Conservation (phyloP, 2,329 filamentous ascomycete genomes). For the Pyrenophora tritici-repentis region DNA sequence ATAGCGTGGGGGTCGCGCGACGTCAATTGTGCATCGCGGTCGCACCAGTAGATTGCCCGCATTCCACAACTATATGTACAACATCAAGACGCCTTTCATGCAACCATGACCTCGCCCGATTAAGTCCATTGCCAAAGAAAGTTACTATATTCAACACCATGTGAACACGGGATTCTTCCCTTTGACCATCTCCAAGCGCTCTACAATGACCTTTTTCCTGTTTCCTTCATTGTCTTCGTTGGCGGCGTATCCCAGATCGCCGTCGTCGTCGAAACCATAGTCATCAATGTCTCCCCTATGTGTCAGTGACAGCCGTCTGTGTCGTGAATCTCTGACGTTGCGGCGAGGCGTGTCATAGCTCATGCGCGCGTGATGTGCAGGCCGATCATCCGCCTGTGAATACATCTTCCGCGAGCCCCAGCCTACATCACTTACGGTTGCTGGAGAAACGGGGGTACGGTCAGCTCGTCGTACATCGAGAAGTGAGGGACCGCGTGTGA, state of each 20-base stretch:
- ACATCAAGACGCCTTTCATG: slow-evolving; percentile 12
- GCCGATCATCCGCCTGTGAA: slow-evolving; percentile 27
- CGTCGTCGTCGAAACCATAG: slow-evolving; percentile 68
- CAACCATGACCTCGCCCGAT: slow-evolving; percentile 7
- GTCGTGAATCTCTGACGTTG: slow-evolving; percentile 40
- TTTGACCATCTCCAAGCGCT: slow-evolving; percentile 94
- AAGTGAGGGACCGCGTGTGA: slow-evolving; percentile 52
- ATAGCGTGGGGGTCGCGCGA: no score
- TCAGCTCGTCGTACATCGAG: slow-evolving; percentile 44
- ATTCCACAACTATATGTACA: slow-evolving; percentile 7
- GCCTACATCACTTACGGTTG: slow-evolving; percentile 42
- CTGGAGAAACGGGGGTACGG: slow-evolving; percentile 36
- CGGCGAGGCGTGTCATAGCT: slow-evolving; percentile 49
- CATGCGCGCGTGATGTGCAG: slow-evolving; percentile 44
- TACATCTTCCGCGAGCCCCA: slow-evolving; percentile 28
- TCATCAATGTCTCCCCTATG: slow-evolving; percentile 59
- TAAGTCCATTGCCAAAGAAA: not conserved
- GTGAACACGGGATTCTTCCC: slow-evolving; percentile 94
- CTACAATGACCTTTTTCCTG: slow-evolving; percentile 92
- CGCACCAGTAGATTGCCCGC: not conserved
- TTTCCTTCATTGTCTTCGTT: slow-evolving; percentile 93
- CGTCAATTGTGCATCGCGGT: no score
- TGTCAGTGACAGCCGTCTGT: slow-evolving; percentile 52
- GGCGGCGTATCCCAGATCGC: slow-evolving; percentile 91
- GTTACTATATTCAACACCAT: slow-evolving; percentile 70